Percentiles rank a stretch among this genome's conserved stretches.
Conservation (phyloP, 2,329 filamentous ascomycete genomes). For the Pseudogymnoascus sp. region DNA sequence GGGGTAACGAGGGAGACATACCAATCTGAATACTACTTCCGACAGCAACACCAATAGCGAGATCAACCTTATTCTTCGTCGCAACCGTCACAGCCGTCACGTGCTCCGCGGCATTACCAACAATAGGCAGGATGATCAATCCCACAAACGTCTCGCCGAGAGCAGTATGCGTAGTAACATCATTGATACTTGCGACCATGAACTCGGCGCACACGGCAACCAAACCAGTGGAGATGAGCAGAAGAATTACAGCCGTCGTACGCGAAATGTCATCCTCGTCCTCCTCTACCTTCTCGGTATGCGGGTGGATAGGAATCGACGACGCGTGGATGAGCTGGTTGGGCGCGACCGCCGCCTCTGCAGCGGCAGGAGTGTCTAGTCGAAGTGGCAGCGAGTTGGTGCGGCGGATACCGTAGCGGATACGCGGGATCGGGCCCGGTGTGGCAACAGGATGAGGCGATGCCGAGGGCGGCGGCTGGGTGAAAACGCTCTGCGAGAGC, state of each 20-base stretch:
- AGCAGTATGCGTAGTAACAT: conserved; percentile 48
- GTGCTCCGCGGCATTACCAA: conserved; percentile 68
- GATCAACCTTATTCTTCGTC: conserved; percentile 69
- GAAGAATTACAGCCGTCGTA: conserved; percentile 51
- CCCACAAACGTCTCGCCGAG: conserved; percentile 63
- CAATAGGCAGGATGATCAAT: conserved; percentile 64
- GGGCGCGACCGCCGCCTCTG: not conserved
- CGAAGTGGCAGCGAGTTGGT: conserved; percentile 69
- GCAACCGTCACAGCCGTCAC: conserved; percentile 65
- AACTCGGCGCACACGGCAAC: conserved; percentile 65
- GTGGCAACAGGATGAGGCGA: conserved; percentile 14
- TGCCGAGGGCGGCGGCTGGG: conserved; percentile 35
- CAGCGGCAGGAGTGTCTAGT: conserved; percentile 26
- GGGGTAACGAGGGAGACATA: conserved; percentile 15
- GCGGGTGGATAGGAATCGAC: not conserved
- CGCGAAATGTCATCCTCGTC: conserved; percentile 46
- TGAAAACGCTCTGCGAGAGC: conserved; percentile 66
- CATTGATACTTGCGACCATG: conserved; percentile 60
- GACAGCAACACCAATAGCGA: conserved; percentile 65
- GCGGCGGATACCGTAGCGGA: conserved; percentile 60
- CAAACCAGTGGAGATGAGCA: conserved; percentile 56
- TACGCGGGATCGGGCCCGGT: conserved; percentile 44
- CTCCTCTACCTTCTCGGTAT: conserved; percentile 15
- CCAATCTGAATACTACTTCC: conserved; percentile 66
- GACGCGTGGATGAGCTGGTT: not conserved